Evolutionary conservation across 2,329 filamentous ascomycete genomes (phyloP).

Genomic region (Scleromitrula shiraiana): DNA sequence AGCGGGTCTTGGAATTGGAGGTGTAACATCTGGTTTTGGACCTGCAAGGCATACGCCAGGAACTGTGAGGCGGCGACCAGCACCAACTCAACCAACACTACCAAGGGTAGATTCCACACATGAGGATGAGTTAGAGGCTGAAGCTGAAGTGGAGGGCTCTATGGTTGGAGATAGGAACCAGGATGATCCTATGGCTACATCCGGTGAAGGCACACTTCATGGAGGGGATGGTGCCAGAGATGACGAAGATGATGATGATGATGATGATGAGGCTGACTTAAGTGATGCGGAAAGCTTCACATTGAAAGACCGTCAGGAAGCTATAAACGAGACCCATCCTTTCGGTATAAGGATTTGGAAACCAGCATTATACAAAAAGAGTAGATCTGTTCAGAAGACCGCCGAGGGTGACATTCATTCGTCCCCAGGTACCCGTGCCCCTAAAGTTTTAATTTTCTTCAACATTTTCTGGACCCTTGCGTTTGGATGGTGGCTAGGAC

Average conservation of each 20-base stretch:
- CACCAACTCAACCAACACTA: slow-evolving; percentile 37
- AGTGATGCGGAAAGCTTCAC: slow-evolving; percentile 98
- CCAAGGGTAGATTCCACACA: slow-evolving; percentile 41
- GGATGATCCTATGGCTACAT: slow-evolving; percentile 15
- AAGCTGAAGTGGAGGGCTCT: slow-evolving; percentile 10
- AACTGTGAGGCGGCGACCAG: slow-evolving; percentile 41
- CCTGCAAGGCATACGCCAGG: slow-evolving; percentile 40
- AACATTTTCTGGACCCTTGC: slow-evolving; percentile 84
- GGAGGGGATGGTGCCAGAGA: slow-evolving; percentile 33
- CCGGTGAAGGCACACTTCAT: slow-evolving; percentile 21
- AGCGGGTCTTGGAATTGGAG: slow-evolving; percentile 29
- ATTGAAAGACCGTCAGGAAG: slow-evolving; percentile 89
- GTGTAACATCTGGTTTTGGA: slow-evolving; percentile 30
- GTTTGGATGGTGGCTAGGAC: slow-evolving; percentile 94
- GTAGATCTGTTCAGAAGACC: slow-evolving; percentile 89
- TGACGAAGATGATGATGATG: slow-evolving; percentile 40
- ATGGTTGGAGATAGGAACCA: slow-evolving; percentile 13
- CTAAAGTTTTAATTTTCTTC: slow-evolving; percentile 74
- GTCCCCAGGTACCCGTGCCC: slow-evolving; percentile 79
- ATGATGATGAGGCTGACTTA: slow-evolving; percentile 61
- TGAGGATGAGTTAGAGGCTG: slow-evolving; percentile 35
- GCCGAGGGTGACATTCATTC: slow-evolving; percentile 97
- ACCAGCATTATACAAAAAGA: slow-evolving; percentile 95
- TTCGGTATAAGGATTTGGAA: slow-evolving; percentile 99
- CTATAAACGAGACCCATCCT: slow-evolving; percentile 97